Percentiles rank a stretch among this genome's conserved stretches.
These are phyloP conservation scores for Parachaetomium inaequale DNA, from an alignment of 495 filamentous ascomycete genomes.

Conservation along the genomic window DNA sequence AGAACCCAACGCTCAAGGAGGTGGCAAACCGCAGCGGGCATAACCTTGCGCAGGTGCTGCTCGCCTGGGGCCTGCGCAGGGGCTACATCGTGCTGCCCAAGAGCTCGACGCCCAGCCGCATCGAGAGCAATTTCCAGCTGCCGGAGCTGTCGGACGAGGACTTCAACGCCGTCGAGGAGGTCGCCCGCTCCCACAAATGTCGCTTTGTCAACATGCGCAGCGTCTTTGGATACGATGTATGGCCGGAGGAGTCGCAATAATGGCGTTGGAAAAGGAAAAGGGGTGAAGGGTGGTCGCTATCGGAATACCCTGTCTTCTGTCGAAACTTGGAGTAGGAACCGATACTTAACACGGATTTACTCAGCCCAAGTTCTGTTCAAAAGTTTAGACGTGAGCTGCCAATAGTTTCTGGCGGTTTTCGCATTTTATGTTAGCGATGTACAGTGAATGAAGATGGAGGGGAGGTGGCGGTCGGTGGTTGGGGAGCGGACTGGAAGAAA, in stretches of 20 bases:
- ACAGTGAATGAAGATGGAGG: too few relatives aligned
- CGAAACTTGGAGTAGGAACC: too few relatives aligned
- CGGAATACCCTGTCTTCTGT: too few relatives aligned
- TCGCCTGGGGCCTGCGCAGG: constrained; percentile 43
- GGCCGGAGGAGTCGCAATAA: constrained; percentile 41
- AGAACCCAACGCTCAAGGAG: constrained; percentile 38
- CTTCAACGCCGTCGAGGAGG: constrained; percentile 40
- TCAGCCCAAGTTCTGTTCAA: too few relatives aligned
- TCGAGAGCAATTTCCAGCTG: constrained; percentile 51
- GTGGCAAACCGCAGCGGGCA: constrained; percentile 41
- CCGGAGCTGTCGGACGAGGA: constrained; percentile 42
- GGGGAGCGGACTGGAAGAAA: too few relatives aligned
- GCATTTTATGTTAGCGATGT: too few relatives aligned
- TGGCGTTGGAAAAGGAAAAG: too few relatives aligned
- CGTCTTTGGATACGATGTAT: constrained; percentile 51
- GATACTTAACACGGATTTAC: too few relatives aligned
- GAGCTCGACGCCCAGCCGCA: constrained; percentile 64
- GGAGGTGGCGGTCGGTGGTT: too few relatives aligned
- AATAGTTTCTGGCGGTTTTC: too few relatives aligned
- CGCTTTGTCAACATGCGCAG: constrained; percentile 84
- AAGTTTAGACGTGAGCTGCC: too few relatives aligned
- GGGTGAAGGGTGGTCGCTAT: too few relatives aligned
- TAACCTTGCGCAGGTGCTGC: constrained; percentile 47
- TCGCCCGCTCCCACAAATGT: constrained; percentile 49
- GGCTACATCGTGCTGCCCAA: constrained; percentile 47